phyloP scores from a whole-genome alignment of 2,329 filamentous ascomycete species.

The Venturia aucupariae region DNA sequence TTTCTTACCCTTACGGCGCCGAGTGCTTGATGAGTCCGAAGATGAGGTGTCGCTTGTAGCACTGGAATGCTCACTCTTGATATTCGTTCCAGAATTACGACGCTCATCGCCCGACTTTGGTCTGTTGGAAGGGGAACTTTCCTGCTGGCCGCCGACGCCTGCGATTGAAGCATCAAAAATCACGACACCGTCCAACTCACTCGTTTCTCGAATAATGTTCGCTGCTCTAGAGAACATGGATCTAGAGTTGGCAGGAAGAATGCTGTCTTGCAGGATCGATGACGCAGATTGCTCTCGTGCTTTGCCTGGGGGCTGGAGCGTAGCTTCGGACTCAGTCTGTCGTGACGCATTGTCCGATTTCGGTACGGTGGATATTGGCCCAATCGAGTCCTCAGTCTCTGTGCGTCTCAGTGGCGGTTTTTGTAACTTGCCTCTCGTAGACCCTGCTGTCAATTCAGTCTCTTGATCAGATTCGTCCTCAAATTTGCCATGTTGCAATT shows the following conservation, averaged over 20 bases:
- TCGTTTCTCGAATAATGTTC: slow-evolving; percentile 31
- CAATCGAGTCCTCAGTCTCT: neutral
- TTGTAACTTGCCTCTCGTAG: neutral
- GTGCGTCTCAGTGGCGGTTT: neutral
- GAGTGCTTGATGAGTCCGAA: neutral
- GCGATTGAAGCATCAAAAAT: slow-evolving; percentile 25
- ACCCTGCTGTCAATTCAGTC: neutral
- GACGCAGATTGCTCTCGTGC: neutral
- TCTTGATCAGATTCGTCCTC: slow-evolving; percentile 9
- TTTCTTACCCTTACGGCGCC: neutral
- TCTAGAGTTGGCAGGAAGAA: slow-evolving; percentile 14
- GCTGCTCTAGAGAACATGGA: slow-evolving; percentile 27
- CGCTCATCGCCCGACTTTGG: neutral
- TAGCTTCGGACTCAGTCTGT: neutral
- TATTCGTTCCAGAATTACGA: neutral
- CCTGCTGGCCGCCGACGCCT: neutral
- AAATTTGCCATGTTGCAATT: slow-evolving; percentile 24
- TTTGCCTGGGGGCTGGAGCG: neutral
- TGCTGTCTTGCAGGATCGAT: slow-evolving; percentile 13
- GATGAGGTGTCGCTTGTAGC: neutral
- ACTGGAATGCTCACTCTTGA: neutral
- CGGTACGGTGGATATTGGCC: slow-evolving; percentile 16
- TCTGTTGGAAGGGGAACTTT: neutral
- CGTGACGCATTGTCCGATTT: slow-evolving; percentile 18
- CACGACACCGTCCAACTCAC: slow-evolving; percentile 28